phyloP scores from a whole-genome alignment of 257 asterid genomes.

The Avicennia marina region DNA sequence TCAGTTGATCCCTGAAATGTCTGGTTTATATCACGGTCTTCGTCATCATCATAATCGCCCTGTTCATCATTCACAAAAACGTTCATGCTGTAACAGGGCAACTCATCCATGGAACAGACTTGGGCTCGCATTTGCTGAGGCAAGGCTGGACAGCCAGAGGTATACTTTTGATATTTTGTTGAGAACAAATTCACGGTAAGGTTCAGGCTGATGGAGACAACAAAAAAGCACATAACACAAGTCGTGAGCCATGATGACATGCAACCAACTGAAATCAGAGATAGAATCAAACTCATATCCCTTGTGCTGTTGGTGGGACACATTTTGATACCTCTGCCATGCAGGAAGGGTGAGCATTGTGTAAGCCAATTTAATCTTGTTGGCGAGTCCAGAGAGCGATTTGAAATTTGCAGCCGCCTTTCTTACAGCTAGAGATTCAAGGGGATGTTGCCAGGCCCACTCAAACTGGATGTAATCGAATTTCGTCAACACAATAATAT shows the following conservation, averaged over 20 bases:
- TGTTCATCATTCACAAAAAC: slow-evolving; percentile 25
- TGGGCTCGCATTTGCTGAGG: slow-evolving; percentile 33
- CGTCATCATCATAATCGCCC: not conserved
- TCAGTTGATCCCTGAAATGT: slow-evolving; percentile 14
- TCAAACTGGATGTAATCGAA: slow-evolving; percentile 57
- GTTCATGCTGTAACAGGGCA: slow-evolving; percentile 60
- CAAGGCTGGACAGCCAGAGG: slow-evolving; percentile 56
- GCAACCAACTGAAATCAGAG: not conserved
- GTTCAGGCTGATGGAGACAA: slow-evolving; percentile 47
- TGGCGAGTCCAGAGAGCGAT: slow-evolving; percentile 73
- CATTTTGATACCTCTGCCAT: slow-evolving; percentile 63
- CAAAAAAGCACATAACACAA: no score
- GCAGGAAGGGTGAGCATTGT: slow-evolving; percentile 84
- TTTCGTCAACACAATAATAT: not conserved
- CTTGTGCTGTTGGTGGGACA: not conserved
- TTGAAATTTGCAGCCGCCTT: slow-evolving; percentile 61
- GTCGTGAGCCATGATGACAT: not conserved
- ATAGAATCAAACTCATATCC: not conserved
- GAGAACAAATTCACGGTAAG: slow-evolving; percentile 81
- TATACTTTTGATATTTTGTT: slow-evolving; percentile 61
- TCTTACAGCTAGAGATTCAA: slow-evolving; percentile 79
- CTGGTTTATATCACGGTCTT: not conserved
- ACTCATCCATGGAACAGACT: slow-evolving; percentile 68
- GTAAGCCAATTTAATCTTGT: slow-evolving; percentile 79
- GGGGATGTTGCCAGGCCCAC: slow-evolving; percentile 99